Conservation (phyloP, 129 eudicot genomes). For the Flaveria robusta region DNA sequence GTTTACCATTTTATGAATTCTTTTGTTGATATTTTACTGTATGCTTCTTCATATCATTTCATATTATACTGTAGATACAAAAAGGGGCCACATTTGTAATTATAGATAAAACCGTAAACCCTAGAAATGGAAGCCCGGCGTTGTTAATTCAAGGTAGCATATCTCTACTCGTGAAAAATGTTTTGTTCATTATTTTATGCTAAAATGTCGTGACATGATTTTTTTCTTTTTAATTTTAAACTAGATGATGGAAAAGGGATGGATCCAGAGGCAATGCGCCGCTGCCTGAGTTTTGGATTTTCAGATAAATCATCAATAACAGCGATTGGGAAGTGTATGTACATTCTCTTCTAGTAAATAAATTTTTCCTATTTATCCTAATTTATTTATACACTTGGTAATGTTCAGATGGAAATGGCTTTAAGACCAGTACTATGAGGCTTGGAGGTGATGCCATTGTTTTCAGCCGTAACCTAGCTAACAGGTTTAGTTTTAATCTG, state of each 20-base stretch:
- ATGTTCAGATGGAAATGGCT: slow-evolving; percentile 96
- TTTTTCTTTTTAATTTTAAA: slow-evolving; percentile 13
- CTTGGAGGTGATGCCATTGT: slow-evolving; percentile 97
- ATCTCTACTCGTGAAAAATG: background rate
- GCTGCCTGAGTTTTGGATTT: slow-evolving; percentile 91
- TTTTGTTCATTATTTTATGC: background rate
- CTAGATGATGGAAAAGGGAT: slow-evolving; percentile 95
- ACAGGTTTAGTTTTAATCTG: slow-evolving; percentile 47
- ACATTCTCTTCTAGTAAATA: slow-evolving; percentile 1
- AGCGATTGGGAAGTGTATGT: slow-evolving; percentile 83
- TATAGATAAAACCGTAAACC: slow-evolving; percentile 67
- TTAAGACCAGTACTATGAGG: slow-evolving; percentile 95
- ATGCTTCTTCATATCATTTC: slow-evolving; percentile 20
- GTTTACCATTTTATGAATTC: slow-evolving; percentile 1
- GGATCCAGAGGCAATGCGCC: slow-evolving; percentile 86
- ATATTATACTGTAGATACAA: slow-evolving; percentile 59
- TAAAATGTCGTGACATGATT: slow-evolving; percentile 2
- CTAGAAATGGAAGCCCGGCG: slow-evolving; percentile 75
- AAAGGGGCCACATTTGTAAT: slow-evolving; percentile 76
- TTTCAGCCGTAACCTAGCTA: slow-evolving; percentile 61
- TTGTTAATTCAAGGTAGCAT: slow-evolving; percentile 76
- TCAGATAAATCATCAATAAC: slow-evolving; percentile 68
- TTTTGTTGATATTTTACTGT: slow-evolving; percentile 13
- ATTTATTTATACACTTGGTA: slow-evolving; percentile 23
- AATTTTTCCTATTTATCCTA: slow-evolving; percentile 3